These are phyloP conservation scores for Fusarium palustre DNA, from an alignment of 2,329 filamentous ascomycete genomes.

Conservation along the genomic window DNA sequence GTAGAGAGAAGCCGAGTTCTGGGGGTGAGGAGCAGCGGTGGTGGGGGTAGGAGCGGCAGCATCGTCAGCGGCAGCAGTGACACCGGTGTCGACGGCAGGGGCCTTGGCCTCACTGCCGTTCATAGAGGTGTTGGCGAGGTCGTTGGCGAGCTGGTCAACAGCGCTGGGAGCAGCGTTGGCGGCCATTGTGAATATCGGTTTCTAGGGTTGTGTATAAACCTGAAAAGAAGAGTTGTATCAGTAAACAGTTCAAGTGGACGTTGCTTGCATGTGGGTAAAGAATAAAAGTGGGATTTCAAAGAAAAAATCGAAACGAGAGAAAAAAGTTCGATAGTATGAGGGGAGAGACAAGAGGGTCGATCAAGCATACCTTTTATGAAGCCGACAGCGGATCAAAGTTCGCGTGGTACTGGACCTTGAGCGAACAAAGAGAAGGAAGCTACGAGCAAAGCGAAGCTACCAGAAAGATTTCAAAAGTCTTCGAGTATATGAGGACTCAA, in stretches of 20 bases:
- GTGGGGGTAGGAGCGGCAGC: constrained; percentile 76
- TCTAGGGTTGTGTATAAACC: constrained; percentile 35
- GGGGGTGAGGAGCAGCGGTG: constrained; percentile 81
- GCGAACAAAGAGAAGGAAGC: constrained; percentile 48
- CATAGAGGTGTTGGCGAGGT: constrained; percentile 78
- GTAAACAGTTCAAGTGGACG: constrained; percentile 20
- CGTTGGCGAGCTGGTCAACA: constrained; percentile 84
- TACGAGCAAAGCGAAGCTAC: constrained; percentile 48
- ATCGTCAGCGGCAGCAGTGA: constrained; percentile 65
- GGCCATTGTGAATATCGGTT: constrained; percentile 65
- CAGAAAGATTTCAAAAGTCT: constrained; percentile 37
- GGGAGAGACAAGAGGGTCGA: constrained; percentile 17
- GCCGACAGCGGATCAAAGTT: constrained; percentile 42
- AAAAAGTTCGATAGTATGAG: constrained; percentile 23
- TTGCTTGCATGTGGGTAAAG: constrained; percentile 7
- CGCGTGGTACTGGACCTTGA: constrained; percentile 44
- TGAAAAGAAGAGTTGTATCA: constrained; percentile 32
- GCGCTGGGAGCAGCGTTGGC: constrained; percentile 67
- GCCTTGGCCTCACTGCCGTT: constrained; percentile 75
- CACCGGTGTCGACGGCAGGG: constrained; percentile 80
- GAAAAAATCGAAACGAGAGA: not conserved
- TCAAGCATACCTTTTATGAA: constrained; percentile 37
- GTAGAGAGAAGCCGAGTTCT: constrained; percentile 97
- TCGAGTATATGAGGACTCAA: constrained; percentile 47
- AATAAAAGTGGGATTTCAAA: constrained; percentile 4